Percentiles rank a stretch among this genome's conserved stretches.
Conservation (phyloP, 352 stramenopile species). For the Globisporangium spinosum region DNA sequence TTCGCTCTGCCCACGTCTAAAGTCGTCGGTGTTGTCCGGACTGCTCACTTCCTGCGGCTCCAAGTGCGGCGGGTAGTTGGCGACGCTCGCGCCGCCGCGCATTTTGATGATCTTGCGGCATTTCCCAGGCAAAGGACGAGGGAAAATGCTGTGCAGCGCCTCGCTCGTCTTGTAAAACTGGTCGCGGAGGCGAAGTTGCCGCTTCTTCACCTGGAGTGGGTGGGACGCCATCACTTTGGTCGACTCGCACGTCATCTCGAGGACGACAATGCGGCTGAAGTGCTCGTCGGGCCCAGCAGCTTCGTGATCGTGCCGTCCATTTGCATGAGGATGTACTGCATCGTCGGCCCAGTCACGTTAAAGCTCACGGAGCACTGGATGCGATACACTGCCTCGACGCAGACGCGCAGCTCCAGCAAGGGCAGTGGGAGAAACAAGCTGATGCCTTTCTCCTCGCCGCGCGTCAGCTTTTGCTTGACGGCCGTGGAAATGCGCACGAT, state of each 20-base stretch:
- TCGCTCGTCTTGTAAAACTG: conserved; percentile 65
- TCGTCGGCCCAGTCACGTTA: conserved; percentile 24
- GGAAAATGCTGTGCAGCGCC: conserved; percentile 52
- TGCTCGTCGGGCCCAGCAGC: conserved; percentile 52
- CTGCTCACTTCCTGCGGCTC: neutral
- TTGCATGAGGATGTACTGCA: conserved; percentile 39
- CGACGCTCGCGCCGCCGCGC: conserved; percentile 42
- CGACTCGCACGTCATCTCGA: conserved; percentile 63
- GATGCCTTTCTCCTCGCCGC: conserved; percentile 28
- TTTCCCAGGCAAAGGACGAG: conserved; percentile 40
- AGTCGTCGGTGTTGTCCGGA: neutral
- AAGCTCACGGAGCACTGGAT: conserved; percentile 64
- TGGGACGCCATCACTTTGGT: conserved; percentile 36
- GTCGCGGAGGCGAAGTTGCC: conserved; percentile 41
- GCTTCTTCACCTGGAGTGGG: conserved; percentile 38
- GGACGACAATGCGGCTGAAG: conserved; percentile 44
- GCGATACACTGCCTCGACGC: conserved; percentile 57
- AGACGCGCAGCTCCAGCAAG: conserved; percentile 55
- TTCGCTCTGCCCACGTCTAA: neutral
- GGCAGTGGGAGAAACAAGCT: conserved; percentile 45
- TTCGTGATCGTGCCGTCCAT: conserved; percentile 43
- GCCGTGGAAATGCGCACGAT: conserved; percentile 32
- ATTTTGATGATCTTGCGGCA: conserved; percentile 52
- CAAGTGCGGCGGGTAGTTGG: conserved; percentile 34
- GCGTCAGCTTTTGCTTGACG: conserved; percentile 23